These are phyloP conservation scores for Lasiodiplodia gonubiensis DNA, from an alignment of 2,329 filamentous ascomycete species.

Conservation along the genomic window DNA sequence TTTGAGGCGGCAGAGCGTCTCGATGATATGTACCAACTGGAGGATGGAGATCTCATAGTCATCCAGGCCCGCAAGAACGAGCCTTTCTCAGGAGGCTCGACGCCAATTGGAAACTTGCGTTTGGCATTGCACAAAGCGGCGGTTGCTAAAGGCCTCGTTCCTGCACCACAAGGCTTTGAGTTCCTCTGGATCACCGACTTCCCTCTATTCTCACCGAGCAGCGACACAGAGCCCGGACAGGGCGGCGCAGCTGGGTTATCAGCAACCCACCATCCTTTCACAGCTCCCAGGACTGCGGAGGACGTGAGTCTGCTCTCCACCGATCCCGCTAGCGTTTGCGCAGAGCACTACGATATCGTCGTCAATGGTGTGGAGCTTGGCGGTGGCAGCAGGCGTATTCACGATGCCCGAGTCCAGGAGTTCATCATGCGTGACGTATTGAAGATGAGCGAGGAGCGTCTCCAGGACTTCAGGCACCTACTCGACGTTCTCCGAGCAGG, in stretches of 20 bases:
- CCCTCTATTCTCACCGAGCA: conserved; percentile 82
- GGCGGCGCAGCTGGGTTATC: conserved; percentile 80
- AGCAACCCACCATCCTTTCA: conserved; percentile 95
- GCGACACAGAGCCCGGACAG: conserved; percentile 73
- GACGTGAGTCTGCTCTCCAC: conserved; percentile 78
- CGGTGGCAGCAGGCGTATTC: conserved; percentile 90
- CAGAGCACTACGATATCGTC: conserved; percentile 94
- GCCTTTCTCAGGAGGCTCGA: conserved; percentile 74
- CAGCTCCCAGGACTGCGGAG: conserved; percentile 72
- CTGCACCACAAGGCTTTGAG: conserved; percentile 59
- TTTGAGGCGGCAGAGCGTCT: conserved; percentile 69
- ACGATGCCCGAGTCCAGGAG: conserved; percentile 80
- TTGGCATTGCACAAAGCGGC: conserved; percentile 72
- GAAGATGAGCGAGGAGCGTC: conserved; percentile 71
- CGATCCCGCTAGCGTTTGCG: conserved; percentile 73
- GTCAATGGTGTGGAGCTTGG: conserved; percentile 95
- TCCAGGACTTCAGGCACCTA: conserved; percentile 85
- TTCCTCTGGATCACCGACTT: conserved; percentile 91
- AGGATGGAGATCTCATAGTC: conserved; percentile 79
- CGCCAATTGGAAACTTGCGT: conserved; percentile 73
- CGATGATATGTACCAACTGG: conserved; percentile 59
- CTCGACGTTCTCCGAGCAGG: conserved; percentile 81
- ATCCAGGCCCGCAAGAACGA: conserved; percentile 76
- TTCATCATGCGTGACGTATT: conserved; percentile 84
- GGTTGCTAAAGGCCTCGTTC: conserved; percentile 65